Evolutionary conservation across 805 yeast species (phyloP).

Genomic region (Zygotorulaspora chibaensis): DNA sequence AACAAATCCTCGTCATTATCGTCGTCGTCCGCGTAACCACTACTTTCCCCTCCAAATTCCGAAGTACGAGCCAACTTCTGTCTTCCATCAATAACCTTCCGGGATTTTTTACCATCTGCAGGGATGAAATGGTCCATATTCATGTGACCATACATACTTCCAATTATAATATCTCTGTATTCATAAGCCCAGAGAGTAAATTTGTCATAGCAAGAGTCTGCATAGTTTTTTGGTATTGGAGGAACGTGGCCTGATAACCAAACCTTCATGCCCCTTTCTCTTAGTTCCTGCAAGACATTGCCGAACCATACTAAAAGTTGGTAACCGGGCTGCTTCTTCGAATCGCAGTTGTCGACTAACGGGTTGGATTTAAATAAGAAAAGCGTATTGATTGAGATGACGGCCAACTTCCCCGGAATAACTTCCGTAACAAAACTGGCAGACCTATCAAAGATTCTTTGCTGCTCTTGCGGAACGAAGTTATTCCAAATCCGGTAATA

Average conservation of each 20-base stretch:
- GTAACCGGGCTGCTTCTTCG: constrained; percentile 73
- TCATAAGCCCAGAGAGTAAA: constrained; percentile 79
- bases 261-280: constrained; percentile 72
- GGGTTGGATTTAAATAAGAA: constrained; percentile 76
- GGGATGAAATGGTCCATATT: constrained; percentile 83
- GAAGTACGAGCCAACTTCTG: neutral
- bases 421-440: constrained; percentile 73
- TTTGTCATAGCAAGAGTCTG: constrained; percentile 66
- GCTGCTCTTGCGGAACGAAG: constrained; percentile 72
- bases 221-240: constrained; percentile 74
- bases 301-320: constrained; percentile 76
- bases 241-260: constrained; percentile 91
- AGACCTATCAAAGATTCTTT: constrained; percentile 68
- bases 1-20: constrained; percentile 28
- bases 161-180: constrained; percentile 76
- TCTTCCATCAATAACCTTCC: constrained; percentile 38
- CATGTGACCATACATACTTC: constrained; percentile 87
- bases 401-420: constrained; percentile 74
- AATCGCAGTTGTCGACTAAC: constrained; percentile 74
- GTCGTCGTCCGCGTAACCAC: constrained; percentile 8
- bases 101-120: constrained; percentile 64
- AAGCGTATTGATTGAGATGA: constrained; percentile 71
- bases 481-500: constrained; percentile 67
- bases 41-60: neutral
- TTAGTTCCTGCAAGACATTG: constrained; percentile 62